phyloP scores from a whole-genome alignment of 768 basidiomycete genomes.

The Harrya chromipes region DNA sequence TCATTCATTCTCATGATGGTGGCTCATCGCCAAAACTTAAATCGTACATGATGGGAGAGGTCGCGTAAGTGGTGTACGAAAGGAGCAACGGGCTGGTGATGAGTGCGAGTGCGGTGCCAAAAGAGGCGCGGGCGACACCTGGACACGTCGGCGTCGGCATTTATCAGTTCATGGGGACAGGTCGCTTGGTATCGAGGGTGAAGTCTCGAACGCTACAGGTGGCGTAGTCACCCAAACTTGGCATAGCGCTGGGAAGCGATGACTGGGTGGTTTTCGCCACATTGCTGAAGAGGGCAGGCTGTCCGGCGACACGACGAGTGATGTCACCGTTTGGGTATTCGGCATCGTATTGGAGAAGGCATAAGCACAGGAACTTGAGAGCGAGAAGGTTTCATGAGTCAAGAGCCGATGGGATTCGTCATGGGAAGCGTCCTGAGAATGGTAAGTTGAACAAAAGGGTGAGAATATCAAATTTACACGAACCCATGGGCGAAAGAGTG shows the following conservation, averaged over 20 bases:
- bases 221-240: background rate
- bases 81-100: background rate
- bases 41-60: conserved; percentile 11
- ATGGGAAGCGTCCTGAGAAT: conserved; percentile 4
- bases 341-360: background rate
- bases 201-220: background rate
- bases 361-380: background rate
- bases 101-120: background rate
- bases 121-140: background rate
- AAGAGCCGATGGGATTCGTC: background rate
- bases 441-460: conserved; percentile 20
- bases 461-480: conserved; percentile 8
- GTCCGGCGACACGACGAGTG: conserved; percentile 3
- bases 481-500: background rate
- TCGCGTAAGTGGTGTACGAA: conserved; percentile 19
- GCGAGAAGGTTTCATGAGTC: background rate
- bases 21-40: conserved; percentile 12
- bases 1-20: conserved; percentile 20
- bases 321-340: conserved; percentile 2
- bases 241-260: background rate
- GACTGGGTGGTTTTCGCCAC: background rate
- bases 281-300: background rate
- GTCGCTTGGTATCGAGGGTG: background rate
- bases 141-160: background rate
- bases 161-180: background rate